Evolutionary conservation across 2,329 filamentous ascomycete species (phyloP).

Genomic region (Talaromyces marneffei): DNA sequence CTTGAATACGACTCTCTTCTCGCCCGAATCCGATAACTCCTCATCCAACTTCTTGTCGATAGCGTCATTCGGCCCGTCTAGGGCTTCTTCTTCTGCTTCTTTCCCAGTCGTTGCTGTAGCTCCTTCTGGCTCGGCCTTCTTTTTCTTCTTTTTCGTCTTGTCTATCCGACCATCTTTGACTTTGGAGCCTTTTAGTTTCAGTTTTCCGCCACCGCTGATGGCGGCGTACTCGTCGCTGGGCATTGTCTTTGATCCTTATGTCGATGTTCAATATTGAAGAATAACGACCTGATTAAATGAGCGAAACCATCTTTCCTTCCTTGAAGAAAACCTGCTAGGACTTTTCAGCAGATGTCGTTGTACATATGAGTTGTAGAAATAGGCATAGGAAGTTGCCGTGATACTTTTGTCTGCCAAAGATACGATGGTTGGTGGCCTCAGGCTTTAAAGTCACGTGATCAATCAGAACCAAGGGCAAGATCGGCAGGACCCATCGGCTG

Average conservation of each 20-base stretch:
- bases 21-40: slow-evolving; percentile 17
- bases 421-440: background rate
- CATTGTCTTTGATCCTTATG: background rate
- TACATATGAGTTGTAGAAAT: no score
- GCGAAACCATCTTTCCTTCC: background rate
- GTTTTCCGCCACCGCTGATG: slow-evolving; percentile 61
- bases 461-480: background rate
- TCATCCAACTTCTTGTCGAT: background rate
- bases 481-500: background rate
- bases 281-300: background rate
- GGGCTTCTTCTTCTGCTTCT: slow-evolving; percentile 5
- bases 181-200: slow-evolving; percentile 78
- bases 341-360: background rate
- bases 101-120: background rate
- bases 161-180: slow-evolving; percentile 46
- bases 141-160: slow-evolving; percentile 48
- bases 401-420: background rate
- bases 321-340: background rate
- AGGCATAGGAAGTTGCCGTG: background rate
- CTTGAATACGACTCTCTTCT: slow-evolving; percentile 48
- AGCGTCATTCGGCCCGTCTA: slow-evolving; percentile 14
- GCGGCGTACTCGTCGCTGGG: slow-evolving; percentile 62
- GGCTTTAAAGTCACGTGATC: background rate
- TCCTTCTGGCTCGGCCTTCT: slow-evolving; percentile 19
- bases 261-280: background rate